Conservation (phyloP, 805 yeast species). For the Ogataea neopini region DNA sequence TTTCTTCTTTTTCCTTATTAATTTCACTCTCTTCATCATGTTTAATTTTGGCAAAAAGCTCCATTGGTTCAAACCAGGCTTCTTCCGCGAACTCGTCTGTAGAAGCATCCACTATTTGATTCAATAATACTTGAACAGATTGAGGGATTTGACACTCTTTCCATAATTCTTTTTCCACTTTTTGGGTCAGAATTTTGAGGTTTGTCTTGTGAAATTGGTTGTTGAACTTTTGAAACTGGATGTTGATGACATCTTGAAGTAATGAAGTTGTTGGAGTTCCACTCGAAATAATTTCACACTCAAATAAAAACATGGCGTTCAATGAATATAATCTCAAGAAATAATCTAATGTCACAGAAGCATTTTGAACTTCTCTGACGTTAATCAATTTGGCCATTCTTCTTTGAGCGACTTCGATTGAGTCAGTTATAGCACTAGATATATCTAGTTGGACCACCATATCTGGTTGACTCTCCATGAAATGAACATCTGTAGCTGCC, state of each 20-base stretch:
- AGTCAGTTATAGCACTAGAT: slow-evolving; percentile 60
- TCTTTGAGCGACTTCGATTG: slow-evolving; percentile 70
- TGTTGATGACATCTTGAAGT: slow-evolving; percentile 66
- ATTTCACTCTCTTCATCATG: background rate
- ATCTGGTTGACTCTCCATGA: slow-evolving; percentile 35
- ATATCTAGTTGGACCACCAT: slow-evolving; percentile 64
- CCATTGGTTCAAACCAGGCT: slow-evolving; percentile 46
- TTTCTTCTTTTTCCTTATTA: slow-evolving; percentile 12
- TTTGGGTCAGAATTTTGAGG: slow-evolving; percentile 45
- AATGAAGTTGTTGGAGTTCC: slow-evolving; percentile 61
- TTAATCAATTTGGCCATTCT: slow-evolving; percentile 76
- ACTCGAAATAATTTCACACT: slow-evolving; percentile 74
- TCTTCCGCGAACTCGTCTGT: slow-evolving; percentile 42
- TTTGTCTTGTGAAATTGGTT: slow-evolving; percentile 54
- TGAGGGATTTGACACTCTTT: slow-evolving; percentile 61
- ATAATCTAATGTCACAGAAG: slow-evolving; percentile 54
- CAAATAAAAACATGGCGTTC: slow-evolving; percentile 68
- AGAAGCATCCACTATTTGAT: slow-evolving; percentile 50
- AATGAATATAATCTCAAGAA: slow-evolving; percentile 69
- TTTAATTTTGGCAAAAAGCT: slow-evolving; percentile 17
- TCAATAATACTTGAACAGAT: slow-evolving; percentile 49
- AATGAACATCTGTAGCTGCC: slow-evolving; percentile 30
- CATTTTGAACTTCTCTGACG: slow-evolving; percentile 73
- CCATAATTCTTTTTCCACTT: slow-evolving; percentile 77
- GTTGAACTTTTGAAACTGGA: slow-evolving; percentile 63